Evolutionary conservation across 306 rosid genomes (phyloP).

Genomic region (Biancaea sappan): DNA sequence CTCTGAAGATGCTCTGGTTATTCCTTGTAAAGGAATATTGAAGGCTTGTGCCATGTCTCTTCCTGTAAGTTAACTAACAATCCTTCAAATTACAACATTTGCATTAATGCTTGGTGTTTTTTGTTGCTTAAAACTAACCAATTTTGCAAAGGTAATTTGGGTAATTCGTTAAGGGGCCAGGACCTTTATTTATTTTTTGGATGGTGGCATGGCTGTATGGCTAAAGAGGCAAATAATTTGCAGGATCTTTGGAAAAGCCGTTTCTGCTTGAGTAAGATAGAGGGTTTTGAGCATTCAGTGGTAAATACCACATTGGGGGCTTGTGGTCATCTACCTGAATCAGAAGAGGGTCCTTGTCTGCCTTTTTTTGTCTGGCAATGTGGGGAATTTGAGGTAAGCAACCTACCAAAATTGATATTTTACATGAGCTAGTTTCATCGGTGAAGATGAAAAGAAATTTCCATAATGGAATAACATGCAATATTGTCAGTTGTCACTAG

Average conservation of each 20-base stretch:
- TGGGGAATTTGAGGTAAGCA: conserved; percentile 70
- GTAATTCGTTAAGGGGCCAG: not conserved
- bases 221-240: conserved; percentile 27
- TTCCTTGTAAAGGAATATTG: conserved; percentile 79
- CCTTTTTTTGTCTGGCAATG: conserved; percentile 79
- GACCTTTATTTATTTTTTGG: not conserved
- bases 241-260: conserved; percentile 95
- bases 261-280: conserved; percentile 60
- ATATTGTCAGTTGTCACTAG: not conserved
- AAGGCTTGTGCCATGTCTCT: conserved; percentile 80
- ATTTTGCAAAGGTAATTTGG: conserved; percentile 1
- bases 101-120: not conserved
- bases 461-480: conserved; percentile 15
- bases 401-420: conserved; percentile 12
- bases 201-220: not conserved
- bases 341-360: conserved; percentile 66
- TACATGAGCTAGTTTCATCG: conserved; percentile 12
- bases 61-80: conserved; percentile 62
- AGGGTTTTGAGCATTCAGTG: conserved; percentile 81
- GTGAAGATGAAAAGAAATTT: conserved; percentile 7
- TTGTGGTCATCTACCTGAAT: conserved; percentile 60
- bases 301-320: conserved; percentile 78
- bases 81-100: not conserved
- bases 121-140: conserved; percentile 7
- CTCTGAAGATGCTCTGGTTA: conserved; percentile 65